Evolutionary conservation across 768 basidiomycete genomes (phyloP).

Genomic region (Mycena epipterygia): DNA sequence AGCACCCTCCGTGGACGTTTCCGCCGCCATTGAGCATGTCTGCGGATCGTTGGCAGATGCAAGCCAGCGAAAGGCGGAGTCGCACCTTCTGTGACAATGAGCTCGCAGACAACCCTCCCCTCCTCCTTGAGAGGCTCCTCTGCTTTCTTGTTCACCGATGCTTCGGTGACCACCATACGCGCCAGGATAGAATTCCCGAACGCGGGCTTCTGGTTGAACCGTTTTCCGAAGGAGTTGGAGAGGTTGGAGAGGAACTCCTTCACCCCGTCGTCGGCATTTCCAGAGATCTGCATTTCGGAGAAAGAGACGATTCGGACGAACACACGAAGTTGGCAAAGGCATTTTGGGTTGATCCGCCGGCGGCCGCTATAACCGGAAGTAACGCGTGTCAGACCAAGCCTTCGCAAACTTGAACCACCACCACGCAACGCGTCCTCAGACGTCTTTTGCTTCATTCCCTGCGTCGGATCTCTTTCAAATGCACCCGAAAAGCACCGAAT

Average conservation of each 20-base stretch:
- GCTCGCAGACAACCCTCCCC: slow-evolving; percentile 60
- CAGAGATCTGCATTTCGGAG: slow-evolving; percentile 19
- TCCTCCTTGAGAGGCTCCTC: slow-evolving; percentile 62
- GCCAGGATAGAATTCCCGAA: slow-evolving; percentile 35
- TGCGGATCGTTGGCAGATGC: slow-evolving; percentile 35
- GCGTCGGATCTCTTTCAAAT: too few relatives aligned
- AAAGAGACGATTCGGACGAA: background rate
- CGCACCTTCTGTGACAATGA: slow-evolving; percentile 59
- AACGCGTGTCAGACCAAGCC: too few relatives aligned
- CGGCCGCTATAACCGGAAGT: too few relatives aligned
- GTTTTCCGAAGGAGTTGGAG: background rate
- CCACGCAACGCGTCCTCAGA: background rate
- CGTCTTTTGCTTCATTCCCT: too few relatives aligned
- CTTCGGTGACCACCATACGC: slow-evolving; percentile 52
- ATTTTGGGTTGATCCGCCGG: too few relatives aligned
- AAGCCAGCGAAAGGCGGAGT: background rate
- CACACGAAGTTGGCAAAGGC: too few relatives aligned
- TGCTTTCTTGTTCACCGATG: slow-evolving; percentile 56
- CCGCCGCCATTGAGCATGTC: slow-evolving; percentile 68
- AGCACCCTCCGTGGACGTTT: slow-evolving; percentile 69
- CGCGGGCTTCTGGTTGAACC: background rate
- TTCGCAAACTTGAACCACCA: background rate
- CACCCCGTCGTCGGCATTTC: slow-evolving; percentile 42
- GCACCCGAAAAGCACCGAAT: too few relatives aligned
- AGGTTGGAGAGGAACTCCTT: slow-evolving; percentile 41